A percentile compares a stretch with the other conserved stretches of the same genome.
These are phyloP conservation scores for Trebouxia sp. DNA, from an alignment of 139 green algal species.

Conservation along the genomic window DNA sequence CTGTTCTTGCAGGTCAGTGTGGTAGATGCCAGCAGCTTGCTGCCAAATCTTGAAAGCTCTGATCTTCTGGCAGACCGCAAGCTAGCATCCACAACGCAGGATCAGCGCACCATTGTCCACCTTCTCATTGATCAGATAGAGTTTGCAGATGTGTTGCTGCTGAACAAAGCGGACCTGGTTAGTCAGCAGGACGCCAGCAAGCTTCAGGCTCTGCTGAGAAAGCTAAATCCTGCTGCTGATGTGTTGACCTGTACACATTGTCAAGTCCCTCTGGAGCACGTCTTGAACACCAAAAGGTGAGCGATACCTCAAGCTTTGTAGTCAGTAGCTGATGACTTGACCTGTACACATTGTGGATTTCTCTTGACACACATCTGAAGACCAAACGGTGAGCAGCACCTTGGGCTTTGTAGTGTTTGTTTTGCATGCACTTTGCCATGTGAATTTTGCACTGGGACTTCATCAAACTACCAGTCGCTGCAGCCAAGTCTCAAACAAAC, in stretches of 20 bases:
- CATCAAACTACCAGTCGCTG: too few relatives aligned
- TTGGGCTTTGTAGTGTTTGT: background rate
- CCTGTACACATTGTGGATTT: constrained; percentile 37
- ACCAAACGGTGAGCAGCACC: background rate
- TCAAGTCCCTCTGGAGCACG: constrained; percentile 22
- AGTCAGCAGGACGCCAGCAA: background rate
- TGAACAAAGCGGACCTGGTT: constrained; percentile 77
- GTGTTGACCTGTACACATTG: constrained; percentile 45
- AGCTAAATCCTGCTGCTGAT: constrained; percentile 60
- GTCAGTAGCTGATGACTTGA: constrained; percentile 56
- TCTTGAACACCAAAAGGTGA: constrained; percentile 9
- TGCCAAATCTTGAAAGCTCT: constrained; percentile 50
- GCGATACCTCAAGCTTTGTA: too few relatives aligned
- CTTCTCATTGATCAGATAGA: constrained; percentile 73
- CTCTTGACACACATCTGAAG: background rate
- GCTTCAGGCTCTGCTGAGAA: constrained; percentile 44
- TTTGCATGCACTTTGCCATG: background rate
- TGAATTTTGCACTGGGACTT: too few relatives aligned
- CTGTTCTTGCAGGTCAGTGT: constrained; percentile 67
- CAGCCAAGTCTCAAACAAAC: too few relatives aligned
- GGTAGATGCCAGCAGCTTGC: constrained; percentile 62
- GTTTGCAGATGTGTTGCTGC: constrained; percentile 79
- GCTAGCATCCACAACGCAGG: constrained; percentile 36
- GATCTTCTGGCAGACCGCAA: constrained; percentile 44
- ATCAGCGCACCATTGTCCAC: constrained; percentile 66